Evolutionary conservation across 1,284 basidiomycete genomes (phyloP), one percentile per base, ranked within the genome.

Genomic region (Abortiporus biennis): DNA sequence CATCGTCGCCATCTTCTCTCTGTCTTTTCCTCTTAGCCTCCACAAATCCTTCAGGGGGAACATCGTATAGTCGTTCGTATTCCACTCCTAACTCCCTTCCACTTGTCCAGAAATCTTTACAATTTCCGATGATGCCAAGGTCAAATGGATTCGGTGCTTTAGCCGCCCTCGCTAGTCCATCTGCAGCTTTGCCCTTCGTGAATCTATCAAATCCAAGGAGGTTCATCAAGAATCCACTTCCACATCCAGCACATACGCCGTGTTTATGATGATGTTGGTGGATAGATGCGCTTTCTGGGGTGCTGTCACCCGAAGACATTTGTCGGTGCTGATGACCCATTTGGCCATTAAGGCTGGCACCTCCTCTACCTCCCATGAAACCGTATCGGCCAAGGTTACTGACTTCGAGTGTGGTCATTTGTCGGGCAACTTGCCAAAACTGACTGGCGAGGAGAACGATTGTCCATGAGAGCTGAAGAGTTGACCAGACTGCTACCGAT

Each of bases 341-440:
- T 58, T 87, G 86, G 23, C 70, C 70, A 36, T 64, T 64, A 15
- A 86, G 62, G 40, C 72, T 78, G 1, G 75, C 75, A 4, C 90
- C 89, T 1, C 90, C 92, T 22, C 89, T 81, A 0, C 93, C 93
- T 36, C 95, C 96, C 92, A 99, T 97, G 68, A 84, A 98, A 2
- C 96, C 95, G 56, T 86, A 97, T 38, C 95, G 76, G 1, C 94
- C 92, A 2, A 98, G 78, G 58, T 99, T 99, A 45, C 84, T 87
- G 4, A 98, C 90, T 59, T 99, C 95, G 44, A 96, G 76, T 0
- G 95, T 97, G 1, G 95, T 99, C 80, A 99, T 91, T 59, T 99
- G 95, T 15, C 87, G 76, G 6, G 84, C 77, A 41, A 98, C 79
- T 65, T 98, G 95, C 87, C 90, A 96, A 30, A 85, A 69, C 56